A percentile compares a stretch with the other conserved stretches of the same genome.
These are phyloP conservation scores for Blepharisma stoltei DNA, from an alignment of 73 alveolate species.

Conservation along the genomic window DNA sequence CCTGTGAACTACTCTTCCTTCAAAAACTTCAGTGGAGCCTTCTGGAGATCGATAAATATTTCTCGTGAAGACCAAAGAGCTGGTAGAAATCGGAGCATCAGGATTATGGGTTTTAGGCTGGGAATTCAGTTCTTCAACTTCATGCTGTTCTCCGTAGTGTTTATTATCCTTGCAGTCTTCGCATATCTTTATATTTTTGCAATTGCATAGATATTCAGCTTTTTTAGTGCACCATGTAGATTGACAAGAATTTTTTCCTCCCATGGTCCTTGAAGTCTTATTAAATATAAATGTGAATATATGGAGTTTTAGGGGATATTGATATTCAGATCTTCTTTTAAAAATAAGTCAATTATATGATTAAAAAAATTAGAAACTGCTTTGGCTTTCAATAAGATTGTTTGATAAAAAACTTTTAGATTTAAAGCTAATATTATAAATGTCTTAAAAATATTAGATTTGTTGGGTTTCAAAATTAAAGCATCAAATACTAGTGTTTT, in stretches of 20 bases:
- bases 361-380: no score
- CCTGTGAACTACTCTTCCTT: conserved; percentile 2
- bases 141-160: background rate
- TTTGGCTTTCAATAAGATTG: no score
- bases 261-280: background rate
- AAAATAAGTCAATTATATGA: no score
- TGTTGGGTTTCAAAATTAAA: no score
- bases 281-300: background rate
- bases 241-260: conserved; percentile 22
- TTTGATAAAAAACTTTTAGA: no score
- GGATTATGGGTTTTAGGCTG: background rate
- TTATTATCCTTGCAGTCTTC: background rate
- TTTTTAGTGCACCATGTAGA: background rate
- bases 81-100: background rate
- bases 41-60: conserved; percentile 2
- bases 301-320: no score
- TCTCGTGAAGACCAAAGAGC: background rate
- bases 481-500: no score
- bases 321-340: no score
- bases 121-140: conserved; percentile 5
- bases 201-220: background rate
- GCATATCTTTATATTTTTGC: conserved; percentile 8
- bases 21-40: conserved; percentile 28
- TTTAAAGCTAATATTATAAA: no score
- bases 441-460: no score